These are phyloP conservation scores for Dryas octopetala DNA, from an alignment of 306 rosid genomes.

Conservation along the genomic window DNA sequence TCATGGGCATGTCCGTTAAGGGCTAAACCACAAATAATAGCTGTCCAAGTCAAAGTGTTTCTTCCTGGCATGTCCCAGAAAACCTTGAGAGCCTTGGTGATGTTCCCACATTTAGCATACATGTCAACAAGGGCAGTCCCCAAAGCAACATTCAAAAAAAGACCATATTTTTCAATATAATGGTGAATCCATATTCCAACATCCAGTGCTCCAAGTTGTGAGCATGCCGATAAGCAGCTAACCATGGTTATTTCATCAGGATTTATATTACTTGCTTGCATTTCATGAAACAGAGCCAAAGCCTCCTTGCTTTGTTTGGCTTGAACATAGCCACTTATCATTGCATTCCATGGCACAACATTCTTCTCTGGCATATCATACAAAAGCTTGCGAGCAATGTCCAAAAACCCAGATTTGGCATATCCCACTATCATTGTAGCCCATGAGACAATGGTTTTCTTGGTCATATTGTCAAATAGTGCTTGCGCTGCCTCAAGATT, in stretches of 20 bases:
- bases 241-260: slow-evolving; percentile 73
- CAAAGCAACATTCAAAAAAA: slow-evolving; percentile 52
- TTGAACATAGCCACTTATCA: slow-evolving; percentile 72
- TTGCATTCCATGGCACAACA: slow-evolving; percentile 89
- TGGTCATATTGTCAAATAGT: too few species aligned
- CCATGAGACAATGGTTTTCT: too few species aligned
- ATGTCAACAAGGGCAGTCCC: slow-evolving; percentile 84
- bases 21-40: slow-evolving; percentile 76
- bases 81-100: slow-evolving; percentile 62
- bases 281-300: too few species aligned
- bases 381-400: too few species aligned
- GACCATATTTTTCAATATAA: slow-evolving; percentile 50
- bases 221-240: slow-evolving; percentile 75
- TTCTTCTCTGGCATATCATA: too few species aligned
- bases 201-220: slow-evolving; percentile 80
- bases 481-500: too few species aligned
- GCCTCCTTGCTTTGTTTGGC: slow-evolving; percentile 69
- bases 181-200: slow-evolving; percentile 80
- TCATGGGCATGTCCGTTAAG: slow-evolving; percentile 59
- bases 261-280: slow-evolving; percentile 56
- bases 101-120: slow-evolving; percentile 86
- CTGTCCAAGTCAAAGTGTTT: slow-evolving; percentile 84
- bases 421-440: too few species aligned
- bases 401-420: too few species aligned
- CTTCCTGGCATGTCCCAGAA: slow-evolving; percentile 61